A percentile compares a stretch with the other conserved stretches of the same genome.
phyloP scores from a whole-genome alignment of 2,329 filamentous ascomycete species.

The Juglanconis oblonga region DNA sequence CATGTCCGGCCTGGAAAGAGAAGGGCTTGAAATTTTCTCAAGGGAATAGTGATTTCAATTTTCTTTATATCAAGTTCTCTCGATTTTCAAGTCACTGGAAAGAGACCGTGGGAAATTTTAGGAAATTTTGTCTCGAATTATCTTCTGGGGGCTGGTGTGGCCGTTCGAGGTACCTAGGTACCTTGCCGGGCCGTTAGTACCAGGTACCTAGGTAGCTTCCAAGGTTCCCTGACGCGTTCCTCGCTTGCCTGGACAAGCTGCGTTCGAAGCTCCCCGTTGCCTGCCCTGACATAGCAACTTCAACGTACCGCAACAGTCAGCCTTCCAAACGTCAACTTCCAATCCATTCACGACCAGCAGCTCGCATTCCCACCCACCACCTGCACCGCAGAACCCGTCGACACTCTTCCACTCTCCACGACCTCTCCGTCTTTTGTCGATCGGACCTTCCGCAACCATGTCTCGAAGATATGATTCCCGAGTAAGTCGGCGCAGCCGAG shows the following conservation, averaged over 20 bases:
- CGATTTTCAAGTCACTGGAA: no score
- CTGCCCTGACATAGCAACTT: constrained; percentile 13
- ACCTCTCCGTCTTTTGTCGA: background rate
- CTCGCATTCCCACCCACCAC: background rate
- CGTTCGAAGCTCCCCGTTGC: constrained; percentile 18
- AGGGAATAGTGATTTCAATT: no score
- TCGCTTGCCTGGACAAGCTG: constrained; percentile 44
- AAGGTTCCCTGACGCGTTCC: constrained; percentile 25
- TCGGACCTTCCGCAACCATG: constrained; percentile 54
- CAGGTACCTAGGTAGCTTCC: background rate
- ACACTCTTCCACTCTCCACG: constrained; percentile 6
- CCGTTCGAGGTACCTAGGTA: background rate
- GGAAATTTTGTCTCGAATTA: background rate
- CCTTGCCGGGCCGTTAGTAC: background rate
- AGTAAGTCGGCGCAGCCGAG: constrained; percentile 54
- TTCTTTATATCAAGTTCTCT: no score
- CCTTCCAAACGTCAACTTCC: constrained; percentile 19
- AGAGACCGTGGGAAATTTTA: background rate
- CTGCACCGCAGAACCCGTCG: background rate
- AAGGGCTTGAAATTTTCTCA: no score
- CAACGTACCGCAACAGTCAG: constrained; percentile 15
- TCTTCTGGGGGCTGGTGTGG: no score
- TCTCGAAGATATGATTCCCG: constrained; percentile 96
- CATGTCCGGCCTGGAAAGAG: no score
- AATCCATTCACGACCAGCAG: constrained; percentile 7